These are phyloP conservation scores for Hypoxylon sp. DNA, from an alignment of 2,329 filamentous ascomycete species.

Conservation along the genomic window DNA sequence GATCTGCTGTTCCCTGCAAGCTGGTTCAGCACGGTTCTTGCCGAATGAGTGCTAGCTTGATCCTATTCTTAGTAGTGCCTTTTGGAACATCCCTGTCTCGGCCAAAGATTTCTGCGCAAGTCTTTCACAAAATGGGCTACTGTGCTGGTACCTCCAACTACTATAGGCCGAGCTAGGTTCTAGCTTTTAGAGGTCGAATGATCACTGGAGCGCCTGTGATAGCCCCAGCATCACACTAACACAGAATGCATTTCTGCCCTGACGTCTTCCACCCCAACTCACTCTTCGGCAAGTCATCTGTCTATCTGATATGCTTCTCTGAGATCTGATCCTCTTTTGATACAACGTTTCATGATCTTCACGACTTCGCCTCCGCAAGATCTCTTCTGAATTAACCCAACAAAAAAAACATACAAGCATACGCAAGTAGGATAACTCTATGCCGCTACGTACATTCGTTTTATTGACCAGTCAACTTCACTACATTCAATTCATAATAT, in stretches of 20 bases:
- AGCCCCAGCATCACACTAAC: conserved; percentile 24
- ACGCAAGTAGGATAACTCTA: not conserved
- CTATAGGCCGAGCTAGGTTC: conserved; percentile 14
- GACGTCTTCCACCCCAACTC: conserved; percentile 17
- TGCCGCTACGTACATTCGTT: conserved; percentile 12
- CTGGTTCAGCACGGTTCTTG: conserved; percentile 30
- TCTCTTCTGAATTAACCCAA: conserved; percentile 22
- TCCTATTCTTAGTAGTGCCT: conserved; percentile 40
- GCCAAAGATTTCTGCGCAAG: conserved; percentile 42
- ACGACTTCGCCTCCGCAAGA: conserved; percentile 38
- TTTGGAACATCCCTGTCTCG: conserved; percentile 35
- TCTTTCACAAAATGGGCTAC: conserved; percentile 20
- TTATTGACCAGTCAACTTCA: conserved; percentile 27
- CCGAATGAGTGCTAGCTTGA: conserved; percentile 24
- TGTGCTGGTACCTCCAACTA: conserved; percentile 7
- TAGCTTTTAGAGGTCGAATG: conserved; percentile 27
- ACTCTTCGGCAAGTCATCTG: conserved; percentile 41
- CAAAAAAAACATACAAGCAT: not conserved
- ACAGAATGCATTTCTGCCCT: conserved; percentile 24
- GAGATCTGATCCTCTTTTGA: conserved; percentile 42
- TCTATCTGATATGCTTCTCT: conserved; percentile 36
- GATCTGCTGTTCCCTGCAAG: conserved; percentile 30
- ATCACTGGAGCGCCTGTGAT: conserved; percentile 41
- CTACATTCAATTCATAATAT: conserved; percentile 12
- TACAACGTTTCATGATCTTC: conserved; percentile 50